Evolutionary conservation across 331 rosid species (phyloP), one percentile per base, ranked within the genome.

Genomic region (Telfairia occidentalis): DNA sequence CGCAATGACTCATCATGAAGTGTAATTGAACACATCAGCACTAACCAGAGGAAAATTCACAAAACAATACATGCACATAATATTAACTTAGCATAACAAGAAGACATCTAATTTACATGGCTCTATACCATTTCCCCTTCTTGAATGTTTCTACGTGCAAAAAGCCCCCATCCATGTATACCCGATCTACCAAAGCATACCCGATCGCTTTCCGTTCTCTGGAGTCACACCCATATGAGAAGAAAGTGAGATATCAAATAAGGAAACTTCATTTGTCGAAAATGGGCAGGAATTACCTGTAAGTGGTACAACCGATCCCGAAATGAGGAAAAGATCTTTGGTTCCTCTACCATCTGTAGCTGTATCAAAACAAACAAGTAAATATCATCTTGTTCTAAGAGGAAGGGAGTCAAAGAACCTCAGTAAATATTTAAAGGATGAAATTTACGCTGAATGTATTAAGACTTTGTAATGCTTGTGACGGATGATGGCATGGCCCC

Each of bases 91-190:
- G 35, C 61, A 35, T 32, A 7, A 21, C 19, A n/a, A 54, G 30
- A 73, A 73, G 9, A 21, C 48, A 57, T 69, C 45, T 5, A 42
- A 29, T n/a, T 69, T 9, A 13, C 21, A 71, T 34, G 26, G 23
- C 6, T 78, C 24, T 78, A 52, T 89, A 92, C 99, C 97, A 95
- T 95, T 77, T 95, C 99, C 76, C 99, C 99, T 90, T 95, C 99
- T 85, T 87, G 99, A 86, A 95, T 90, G 83, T 79, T 84, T 82
- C 93, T 87, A 9, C 94, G 92, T 4, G 99, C 97, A 81, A 95
- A 95, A 74, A 95, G 97, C 79, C 99, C 99, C 99, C 99, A 95
- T 76, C 99, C 99, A 79, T 95, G 99, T 79, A 95, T 95, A 71
- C 99, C 99, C 1, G 99, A 95, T 89, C 96, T 90, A 85, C 97